These are phyloP conservation scores for Pyrus betulifolia DNA, from an alignment of 306 rosid species.

Conservation along the genomic window DNA sequence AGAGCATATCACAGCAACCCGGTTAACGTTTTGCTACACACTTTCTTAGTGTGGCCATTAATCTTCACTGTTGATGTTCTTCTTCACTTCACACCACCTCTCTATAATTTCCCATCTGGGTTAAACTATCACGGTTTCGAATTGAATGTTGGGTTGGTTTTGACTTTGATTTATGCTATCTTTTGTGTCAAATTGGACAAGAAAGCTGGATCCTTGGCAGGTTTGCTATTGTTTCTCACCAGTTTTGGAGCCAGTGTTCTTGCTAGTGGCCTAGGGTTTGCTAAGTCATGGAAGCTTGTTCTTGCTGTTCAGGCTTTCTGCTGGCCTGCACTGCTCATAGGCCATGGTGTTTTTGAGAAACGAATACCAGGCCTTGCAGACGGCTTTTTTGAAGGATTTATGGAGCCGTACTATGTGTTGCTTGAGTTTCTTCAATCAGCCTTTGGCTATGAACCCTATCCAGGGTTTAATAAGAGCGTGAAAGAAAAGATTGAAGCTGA, in stretches of 20 bases:
- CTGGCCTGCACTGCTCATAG: constrained; percentile 70
- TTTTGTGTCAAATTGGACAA: constrained; percentile 46
- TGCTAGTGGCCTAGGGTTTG: constrained; percentile 39
- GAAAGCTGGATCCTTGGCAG: constrained; percentile 68
- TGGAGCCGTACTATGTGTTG: constrained; percentile 73
- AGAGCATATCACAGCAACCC: constrained; percentile 76
- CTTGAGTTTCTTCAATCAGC: constrained; percentile 53
- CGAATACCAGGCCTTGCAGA: constrained; percentile 75
- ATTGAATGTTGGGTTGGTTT: constrained; percentile 52
- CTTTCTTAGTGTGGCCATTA: constrained; percentile 66
- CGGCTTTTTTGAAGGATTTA: constrained; percentile 68
- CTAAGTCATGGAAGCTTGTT: constrained; percentile 58
- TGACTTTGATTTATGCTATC: constrained; percentile 30
- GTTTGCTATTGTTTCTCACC: constrained; percentile 42
- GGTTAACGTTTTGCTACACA: constrained; percentile 44
- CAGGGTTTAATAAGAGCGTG: constrained; percentile 56
- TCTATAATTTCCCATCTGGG: constrained; percentile 28
- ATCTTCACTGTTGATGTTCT: constrained; percentile 37
- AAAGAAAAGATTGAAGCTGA: constrained; percentile 42
- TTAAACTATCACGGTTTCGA: constrained; percentile 15
- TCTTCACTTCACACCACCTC: constrained; percentile 52
- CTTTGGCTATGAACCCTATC: constrained; percentile 73
- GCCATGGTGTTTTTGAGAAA: constrained; percentile 83
- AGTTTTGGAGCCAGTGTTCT: constrained; percentile 51
- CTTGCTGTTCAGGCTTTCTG: constrained; percentile 59